Conservation (phyloP, 2,329 filamentous ascomycete species). For the Ophiocordyceps australis region DNA sequence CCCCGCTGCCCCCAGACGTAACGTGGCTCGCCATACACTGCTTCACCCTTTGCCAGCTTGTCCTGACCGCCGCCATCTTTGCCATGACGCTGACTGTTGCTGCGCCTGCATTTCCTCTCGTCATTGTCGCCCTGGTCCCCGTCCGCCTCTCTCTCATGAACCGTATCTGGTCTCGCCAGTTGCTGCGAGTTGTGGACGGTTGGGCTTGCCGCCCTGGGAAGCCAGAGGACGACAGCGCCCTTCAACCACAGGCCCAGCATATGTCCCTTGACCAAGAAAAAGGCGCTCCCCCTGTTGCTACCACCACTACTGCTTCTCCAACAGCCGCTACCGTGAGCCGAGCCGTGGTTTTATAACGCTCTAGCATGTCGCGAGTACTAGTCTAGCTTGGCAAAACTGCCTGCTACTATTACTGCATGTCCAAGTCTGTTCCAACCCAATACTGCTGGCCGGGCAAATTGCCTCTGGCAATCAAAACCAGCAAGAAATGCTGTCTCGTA, state of each 20-base stretch:
- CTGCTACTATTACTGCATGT: too few species aligned
- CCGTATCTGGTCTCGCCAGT: constrained; percentile 37
- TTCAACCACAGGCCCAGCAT: not conserved
- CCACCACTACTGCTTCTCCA: too few species aligned
- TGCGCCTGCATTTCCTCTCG: constrained; percentile 42
- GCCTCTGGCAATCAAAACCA: too few species aligned
- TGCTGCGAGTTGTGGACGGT: constrained; percentile 25
- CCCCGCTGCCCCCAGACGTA: constrained; percentile 21
- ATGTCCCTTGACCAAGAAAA: constrained; percentile 1
- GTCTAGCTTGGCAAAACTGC: too few species aligned
- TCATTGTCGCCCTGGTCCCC: constrained; percentile 46
- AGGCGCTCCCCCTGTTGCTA: too few species aligned
- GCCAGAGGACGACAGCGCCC: constrained; percentile 21
- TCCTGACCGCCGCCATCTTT: constrained; percentile 41
- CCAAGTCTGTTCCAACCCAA: too few species aligned
- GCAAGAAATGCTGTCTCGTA: too few species aligned
- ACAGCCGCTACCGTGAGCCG: too few species aligned
- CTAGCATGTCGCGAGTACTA: too few species aligned
- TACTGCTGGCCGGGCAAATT: too few species aligned
- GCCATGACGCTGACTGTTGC: constrained; percentile 43
- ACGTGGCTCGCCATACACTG: constrained; percentile 35
- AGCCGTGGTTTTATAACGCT: too few species aligned
- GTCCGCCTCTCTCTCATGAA: constrained; percentile 43
- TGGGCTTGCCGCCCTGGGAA: constrained; percentile 33
- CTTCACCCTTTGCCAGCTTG: constrained; percentile 39